Evolutionary conservation across 2,329 filamentous ascomycete species (phyloP).

Genomic region (Penicillium expansum): DNA sequence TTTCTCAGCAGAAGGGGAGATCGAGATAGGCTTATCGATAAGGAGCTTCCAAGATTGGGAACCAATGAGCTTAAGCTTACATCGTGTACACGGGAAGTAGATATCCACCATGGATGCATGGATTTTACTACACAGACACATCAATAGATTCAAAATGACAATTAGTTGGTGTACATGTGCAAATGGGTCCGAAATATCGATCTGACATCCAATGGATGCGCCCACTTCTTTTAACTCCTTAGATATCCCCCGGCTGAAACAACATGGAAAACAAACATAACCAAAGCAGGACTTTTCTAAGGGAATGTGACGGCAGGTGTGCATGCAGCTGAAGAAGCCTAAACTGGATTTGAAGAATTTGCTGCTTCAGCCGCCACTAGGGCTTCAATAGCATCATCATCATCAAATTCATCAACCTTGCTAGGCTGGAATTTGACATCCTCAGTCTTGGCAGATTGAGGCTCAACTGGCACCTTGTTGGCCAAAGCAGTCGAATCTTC

Average conservation of each 20-base stretch:
- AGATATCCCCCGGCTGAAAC: background rate
- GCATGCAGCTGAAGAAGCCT: background rate
- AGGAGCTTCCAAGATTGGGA: background rate
- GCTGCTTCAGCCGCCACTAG: constrained; percentile 32
- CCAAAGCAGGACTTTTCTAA: background rate
- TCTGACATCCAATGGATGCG: background rate
- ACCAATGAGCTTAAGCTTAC: background rate
- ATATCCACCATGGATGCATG: background rate
- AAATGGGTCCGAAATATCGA: background rate
- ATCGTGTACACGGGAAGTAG: too few species aligned
- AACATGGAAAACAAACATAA: background rate
- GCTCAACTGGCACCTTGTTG: constrained; percentile 6
- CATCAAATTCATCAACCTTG: constrained; percentile 40
- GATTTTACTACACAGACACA: background rate
- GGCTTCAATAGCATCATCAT: constrained; percentile 44
- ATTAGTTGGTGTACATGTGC: background rate
- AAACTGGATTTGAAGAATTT: background rate
- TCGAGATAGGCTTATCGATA: constrained; percentile 15
- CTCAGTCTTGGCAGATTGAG: constrained; percentile 9
- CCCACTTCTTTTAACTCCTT: background rate
- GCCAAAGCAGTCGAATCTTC: constrained; percentile 21
- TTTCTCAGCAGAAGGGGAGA: background rate
- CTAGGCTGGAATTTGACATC: constrained; percentile 18
- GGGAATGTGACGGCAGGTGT: background rate
- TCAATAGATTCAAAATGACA: background rate